Evolutionary conservation across 2,329 filamentous ascomycete species (phyloP).

Genomic region (Colletotrichum spaethianum): DNA sequence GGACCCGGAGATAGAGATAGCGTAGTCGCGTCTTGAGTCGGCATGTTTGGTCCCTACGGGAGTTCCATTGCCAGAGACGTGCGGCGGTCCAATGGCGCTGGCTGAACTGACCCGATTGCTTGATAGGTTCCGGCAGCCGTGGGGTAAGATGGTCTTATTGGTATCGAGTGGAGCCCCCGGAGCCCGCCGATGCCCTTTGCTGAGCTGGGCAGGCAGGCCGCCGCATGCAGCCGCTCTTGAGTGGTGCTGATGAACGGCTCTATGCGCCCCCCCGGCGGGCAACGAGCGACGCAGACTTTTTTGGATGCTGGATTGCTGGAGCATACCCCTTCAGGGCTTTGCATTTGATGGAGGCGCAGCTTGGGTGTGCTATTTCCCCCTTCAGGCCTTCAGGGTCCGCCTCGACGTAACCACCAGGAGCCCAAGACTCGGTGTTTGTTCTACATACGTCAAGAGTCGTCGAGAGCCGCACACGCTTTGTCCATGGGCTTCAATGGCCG

Average conservation of each 20-base stretch:
- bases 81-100: conserved; percentile 26
- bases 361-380: neutral
- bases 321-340: conserved; percentile 20
- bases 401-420: neutral
- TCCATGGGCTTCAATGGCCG: neutral
- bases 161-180: conserved; percentile 44
- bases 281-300: conserved; percentile 5
- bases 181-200: conserved; percentile 50
- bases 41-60: conserved; percentile 16
- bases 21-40: conserved; percentile 34
- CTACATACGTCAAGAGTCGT: neutral
- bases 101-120: conserved; percentile 39
- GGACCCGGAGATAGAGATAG: conserved; percentile 38
- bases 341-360: neutral
- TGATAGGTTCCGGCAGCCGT: conserved; percentile 36
- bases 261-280: conserved; percentile 28
- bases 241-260: conserved; percentile 9
- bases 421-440: conserved; percentile 12
- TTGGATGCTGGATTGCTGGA: neutral
- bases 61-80: neutral
- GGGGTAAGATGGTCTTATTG: conserved; percentile 41
- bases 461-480: neutral
- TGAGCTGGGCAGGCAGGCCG: conserved; percentile 27
- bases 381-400: too few species aligned
- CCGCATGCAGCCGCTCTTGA: conserved; percentile 37